A percentile compares a stretch with the other conserved stretches of the same genome.
These are phyloP conservation scores for Allium cepa DNA, from an alignment of 106 monocot species.

Conservation along the genomic window DNA sequence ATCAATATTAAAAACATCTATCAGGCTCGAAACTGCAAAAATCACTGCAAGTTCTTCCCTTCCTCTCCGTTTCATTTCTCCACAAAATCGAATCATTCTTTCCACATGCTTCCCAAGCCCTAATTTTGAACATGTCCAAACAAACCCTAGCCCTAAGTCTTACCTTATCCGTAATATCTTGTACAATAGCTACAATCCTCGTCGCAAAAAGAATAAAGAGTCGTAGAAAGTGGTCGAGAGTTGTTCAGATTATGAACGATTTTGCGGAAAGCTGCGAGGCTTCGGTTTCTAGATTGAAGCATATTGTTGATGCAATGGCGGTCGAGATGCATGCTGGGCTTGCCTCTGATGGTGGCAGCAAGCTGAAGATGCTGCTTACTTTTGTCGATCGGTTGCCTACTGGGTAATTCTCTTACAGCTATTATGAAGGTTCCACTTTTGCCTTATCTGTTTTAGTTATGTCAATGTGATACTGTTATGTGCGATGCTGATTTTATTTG, in stretches of 20 bases:
- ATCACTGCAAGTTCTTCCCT: no score
- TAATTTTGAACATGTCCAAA: no score
- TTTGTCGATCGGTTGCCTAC: constrained; percentile 49
- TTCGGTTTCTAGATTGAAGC: constrained; percentile 28
- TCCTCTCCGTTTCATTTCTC: no score
- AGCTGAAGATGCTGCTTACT: constrained; percentile 71
- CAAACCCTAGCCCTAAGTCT: no score
- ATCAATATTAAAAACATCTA: no score
- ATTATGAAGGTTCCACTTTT: no score
- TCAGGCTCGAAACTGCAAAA: no score
- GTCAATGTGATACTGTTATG: no score
- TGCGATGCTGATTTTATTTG: no score
- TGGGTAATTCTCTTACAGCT: constrained; percentile 25
- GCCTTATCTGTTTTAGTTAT: no score
- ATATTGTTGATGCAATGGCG: constrained; percentile 66
- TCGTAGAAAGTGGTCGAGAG: constrained; percentile 32
- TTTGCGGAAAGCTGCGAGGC: constrained; percentile 52
- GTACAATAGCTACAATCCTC: constrained; percentile 40
- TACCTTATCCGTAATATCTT: constrained; percentile 21
- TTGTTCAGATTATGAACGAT: constrained; percentile 30
- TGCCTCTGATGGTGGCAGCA: constrained; percentile 71
- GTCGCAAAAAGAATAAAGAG: constrained; percentile 27
- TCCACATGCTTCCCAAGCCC: no score
- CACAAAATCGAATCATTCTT: no score
- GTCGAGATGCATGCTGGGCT: constrained; percentile 82